Conservation (phyloP, 2,329 filamentous ascomycete species). For the Aspergillus nomiae region DNA sequence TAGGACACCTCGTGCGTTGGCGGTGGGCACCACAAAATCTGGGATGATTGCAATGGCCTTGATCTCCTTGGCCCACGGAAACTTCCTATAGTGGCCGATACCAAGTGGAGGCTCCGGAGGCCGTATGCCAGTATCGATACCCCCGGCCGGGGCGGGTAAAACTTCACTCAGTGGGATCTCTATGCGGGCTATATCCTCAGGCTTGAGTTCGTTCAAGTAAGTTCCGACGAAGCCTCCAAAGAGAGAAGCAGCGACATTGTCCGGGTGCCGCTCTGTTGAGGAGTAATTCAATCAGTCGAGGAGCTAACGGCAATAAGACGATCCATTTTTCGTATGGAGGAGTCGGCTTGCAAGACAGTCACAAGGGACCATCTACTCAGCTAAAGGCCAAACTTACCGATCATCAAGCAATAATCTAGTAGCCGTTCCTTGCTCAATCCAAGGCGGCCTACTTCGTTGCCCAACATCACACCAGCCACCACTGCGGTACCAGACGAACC, state of each 20-base stretch:
- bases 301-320: neutral
- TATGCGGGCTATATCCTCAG: conserved; percentile 83
- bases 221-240: conserved; percentile 97
- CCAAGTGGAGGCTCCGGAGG: conserved; percentile 87
- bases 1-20: conserved; percentile 82
- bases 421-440: conserved; percentile 76
- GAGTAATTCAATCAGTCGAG: conserved; percentile 17
- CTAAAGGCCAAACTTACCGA: conserved; percentile 59
- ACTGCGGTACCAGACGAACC: conserved; percentile 96
- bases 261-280: conserved; percentile 71
- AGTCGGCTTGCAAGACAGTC: neutral
- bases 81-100: conserved; percentile 96
- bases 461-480: conserved; percentile 90
- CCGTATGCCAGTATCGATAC: conserved; percentile 81
- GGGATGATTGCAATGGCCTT: conserved; percentile 97
- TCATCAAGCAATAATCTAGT: conserved; percentile 97
- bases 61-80: conserved; percentile 90
- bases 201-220: conserved; percentile 87
- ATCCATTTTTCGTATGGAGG: neutral
- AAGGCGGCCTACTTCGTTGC: conserved; percentile 82
- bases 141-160: conserved; percentile 84
- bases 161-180: conserved; percentile 96
- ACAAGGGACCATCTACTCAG: neutral
- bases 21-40: conserved; percentile 93
- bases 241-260: conserved; percentile 91